phyloP scores from a whole-genome alignment of 768 basidiomycete genomes.

The Pluteus cervinus region DNA sequence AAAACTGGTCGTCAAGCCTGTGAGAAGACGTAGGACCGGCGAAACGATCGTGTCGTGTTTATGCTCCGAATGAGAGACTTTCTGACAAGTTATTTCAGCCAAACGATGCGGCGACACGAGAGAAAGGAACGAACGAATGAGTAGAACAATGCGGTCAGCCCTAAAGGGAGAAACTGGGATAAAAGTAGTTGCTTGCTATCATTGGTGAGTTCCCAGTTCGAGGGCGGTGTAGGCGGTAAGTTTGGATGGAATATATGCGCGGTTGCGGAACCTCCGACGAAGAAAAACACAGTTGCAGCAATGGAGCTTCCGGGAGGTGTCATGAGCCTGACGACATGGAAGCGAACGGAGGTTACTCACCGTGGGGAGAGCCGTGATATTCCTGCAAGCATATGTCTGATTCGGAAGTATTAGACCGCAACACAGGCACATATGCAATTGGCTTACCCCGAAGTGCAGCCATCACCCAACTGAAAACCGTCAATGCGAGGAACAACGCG shows the following conservation, averaged over 20 bases:
- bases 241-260: conserved; percentile 31
- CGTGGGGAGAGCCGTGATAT: conserved; percentile 49
- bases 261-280: conserved; percentile 40
- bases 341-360: conserved; percentile 22
- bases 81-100: conserved; percentile 5
- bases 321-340: conserved; percentile 9
- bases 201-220: conserved; percentile 36
- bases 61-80: conserved; percentile 2
- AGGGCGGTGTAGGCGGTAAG: conserved; percentile 20
- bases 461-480: conserved; percentile 42
- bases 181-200: conserved; percentile 29
- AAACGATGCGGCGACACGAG: conserved; percentile 9
- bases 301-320: conserved; percentile 39
- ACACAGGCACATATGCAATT: not conserved
- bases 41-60: conserved; percentile 10
- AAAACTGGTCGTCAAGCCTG: conserved; percentile 35
- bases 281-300: conserved; percentile 48
- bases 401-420: conserved; percentile 2
- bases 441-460: conserved; percentile 59
- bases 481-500: conserved; percentile 4
- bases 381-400: conserved; percentile 61
- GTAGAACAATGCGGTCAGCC: conserved; percentile 21
- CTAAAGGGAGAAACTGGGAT: conserved; percentile 34
- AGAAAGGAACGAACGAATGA: conserved; percentile 22
- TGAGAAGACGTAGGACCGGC: conserved; percentile 27